phyloP scores from a whole-genome alignment of 176 grass and related monocot genomes.

The Bolboschoenus planiculmis region DNA sequence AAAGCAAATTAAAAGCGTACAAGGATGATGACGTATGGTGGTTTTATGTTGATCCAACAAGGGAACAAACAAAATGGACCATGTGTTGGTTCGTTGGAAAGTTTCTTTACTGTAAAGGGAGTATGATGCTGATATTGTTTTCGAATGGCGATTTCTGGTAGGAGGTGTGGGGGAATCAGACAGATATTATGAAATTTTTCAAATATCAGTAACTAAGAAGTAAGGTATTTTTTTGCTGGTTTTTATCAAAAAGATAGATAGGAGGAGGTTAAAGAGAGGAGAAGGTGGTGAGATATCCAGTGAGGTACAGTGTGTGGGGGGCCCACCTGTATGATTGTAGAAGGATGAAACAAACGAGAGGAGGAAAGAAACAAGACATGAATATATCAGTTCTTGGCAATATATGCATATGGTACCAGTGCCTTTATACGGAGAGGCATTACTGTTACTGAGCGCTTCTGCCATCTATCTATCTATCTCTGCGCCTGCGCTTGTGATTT shows the following conservation, averaged over 20 bases:
- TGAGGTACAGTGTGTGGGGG: conserved; percentile 3
- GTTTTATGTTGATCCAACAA: neutral
- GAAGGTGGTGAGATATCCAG: conserved; percentile 10
- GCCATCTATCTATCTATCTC: neutral
- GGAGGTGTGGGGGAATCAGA: neutral
- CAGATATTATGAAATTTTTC: neutral
- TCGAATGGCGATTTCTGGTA: neutral
- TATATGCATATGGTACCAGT: neutral
- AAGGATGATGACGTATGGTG: neutral
- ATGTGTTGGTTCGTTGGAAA: neutral
- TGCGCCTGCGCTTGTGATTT: neutral
- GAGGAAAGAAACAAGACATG: conserved; percentile 28
- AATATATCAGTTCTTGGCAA: neutral
- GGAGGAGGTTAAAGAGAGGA: conserved; percentile 7
- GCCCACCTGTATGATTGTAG: neutral
- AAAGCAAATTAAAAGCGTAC: neutral
- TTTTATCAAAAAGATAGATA: neutral
- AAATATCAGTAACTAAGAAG: neutral
- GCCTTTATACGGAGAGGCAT: neutral
- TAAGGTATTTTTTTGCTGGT: neutral
- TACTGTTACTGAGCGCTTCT: neutral
- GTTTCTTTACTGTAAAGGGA: neutral
- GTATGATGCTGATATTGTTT: conserved; percentile 7
- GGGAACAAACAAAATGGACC: conserved; percentile 7
- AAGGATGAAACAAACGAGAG: neutral